Evolutionary conservation across 1,284 basidiomycete species (phyloP).

Genomic region (Leucoagaricus sp.): DNA sequence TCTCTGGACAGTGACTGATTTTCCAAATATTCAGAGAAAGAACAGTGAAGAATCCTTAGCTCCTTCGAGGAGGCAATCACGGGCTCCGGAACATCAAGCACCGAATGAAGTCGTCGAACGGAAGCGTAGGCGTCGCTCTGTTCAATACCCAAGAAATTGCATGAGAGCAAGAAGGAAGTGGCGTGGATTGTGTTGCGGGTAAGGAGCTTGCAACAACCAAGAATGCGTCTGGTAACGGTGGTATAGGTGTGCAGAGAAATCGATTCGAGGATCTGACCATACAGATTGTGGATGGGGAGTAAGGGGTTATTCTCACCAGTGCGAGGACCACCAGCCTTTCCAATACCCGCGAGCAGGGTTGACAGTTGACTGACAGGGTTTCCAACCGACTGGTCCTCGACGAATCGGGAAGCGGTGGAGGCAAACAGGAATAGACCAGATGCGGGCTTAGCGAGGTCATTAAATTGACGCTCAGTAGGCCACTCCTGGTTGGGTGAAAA

Average conservation of each 20-base stretch:
- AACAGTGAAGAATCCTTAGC: constrained; percentile 4
- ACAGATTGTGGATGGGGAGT: not conserved
- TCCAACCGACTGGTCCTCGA: not conserved
- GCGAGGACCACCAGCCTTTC: not conserved
- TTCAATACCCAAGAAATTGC: constrained; percentile 8
- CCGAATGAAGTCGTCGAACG: constrained; percentile 2
- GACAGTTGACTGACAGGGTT: constrained; percentile 5
- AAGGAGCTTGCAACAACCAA: constrained; percentile 4
- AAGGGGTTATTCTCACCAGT: not conserved
- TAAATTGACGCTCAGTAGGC: not conserved
- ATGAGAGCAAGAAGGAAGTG: constrained; percentile 1
- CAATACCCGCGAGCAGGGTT: not conserved
- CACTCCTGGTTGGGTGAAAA: not conserved
- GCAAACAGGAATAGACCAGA: constrained; percentile 12
- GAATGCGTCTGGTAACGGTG: constrained; percentile 1
- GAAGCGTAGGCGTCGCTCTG: constrained; percentile 8
- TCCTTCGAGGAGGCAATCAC: not conserved
- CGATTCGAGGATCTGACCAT: not conserved
- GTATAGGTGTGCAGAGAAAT: not conserved
- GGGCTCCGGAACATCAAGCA: constrained; percentile 3
- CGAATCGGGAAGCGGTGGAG: constrained; percentile 2
- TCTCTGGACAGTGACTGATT: not conserved
- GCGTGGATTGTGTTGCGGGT: not conserved
- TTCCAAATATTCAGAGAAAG: constrained; percentile 5
- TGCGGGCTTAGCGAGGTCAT: not conserved